phyloP scores from a whole-genome alignment of 441 rosid species.

The Syzygium syzygioides region DNA sequence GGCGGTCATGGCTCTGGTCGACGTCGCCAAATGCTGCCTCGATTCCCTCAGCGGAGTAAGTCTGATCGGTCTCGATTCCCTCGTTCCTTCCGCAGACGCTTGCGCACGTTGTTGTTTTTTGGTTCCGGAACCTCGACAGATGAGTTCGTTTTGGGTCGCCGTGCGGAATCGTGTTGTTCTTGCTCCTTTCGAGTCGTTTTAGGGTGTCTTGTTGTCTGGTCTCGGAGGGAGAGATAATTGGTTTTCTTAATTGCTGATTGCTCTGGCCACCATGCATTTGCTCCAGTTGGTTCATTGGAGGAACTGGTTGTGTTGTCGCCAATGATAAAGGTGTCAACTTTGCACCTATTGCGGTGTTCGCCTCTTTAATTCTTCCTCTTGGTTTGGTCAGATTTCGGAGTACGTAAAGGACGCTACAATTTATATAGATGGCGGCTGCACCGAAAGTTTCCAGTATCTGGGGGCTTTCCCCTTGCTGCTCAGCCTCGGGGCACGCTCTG shows the following conservation, averaged over 20 bases:
- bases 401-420: conserved; percentile 56
- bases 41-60: conserved; percentile 78
- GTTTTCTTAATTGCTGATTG: neutral
- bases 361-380: conserved; percentile 1
- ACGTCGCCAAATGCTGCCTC: conserved; percentile 69
- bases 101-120: neutral
- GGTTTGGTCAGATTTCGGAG: conserved; percentile 51
- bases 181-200: neutral
- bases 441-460: conserved; percentile 77
- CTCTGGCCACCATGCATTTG: neutral
- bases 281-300: neutral
- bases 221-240: neutral
- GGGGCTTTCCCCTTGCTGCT: conserved; percentile 78
- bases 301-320: neutral
- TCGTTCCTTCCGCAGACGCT: neutral
- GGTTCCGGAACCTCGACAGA: neutral
- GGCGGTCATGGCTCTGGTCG: conserved; percentile 49
- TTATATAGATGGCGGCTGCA: conserved; percentile 85
- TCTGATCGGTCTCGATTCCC: neutral
- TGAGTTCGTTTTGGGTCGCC: neutral
- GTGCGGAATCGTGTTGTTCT: neutral
- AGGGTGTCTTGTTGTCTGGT: neutral
- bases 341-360: neutral
- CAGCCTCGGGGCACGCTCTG: conserved; percentile 60
- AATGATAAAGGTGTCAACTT: neutral